A percentile compares a stretch with the other conserved stretches of the same genome.
Conservation (phyloP, 78 protist genomes). For the Cavenderia fasciculata region DNA sequence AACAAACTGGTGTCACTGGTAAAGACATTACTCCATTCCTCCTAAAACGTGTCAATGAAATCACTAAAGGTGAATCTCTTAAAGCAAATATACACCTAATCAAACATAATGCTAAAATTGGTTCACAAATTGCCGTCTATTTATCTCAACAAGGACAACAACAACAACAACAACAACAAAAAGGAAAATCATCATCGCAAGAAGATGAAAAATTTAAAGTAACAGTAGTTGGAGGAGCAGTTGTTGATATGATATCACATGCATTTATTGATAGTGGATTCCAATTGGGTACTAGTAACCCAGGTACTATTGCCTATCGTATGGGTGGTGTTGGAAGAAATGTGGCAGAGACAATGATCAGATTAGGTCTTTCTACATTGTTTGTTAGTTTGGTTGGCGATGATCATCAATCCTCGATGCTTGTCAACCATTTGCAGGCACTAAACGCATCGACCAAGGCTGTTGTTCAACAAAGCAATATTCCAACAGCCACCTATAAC, state of each 20-base stretch:
- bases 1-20: slow-evolving; percentile 43
- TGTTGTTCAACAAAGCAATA: not conserved
- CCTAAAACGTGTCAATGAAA: slow-evolving; percentile 76
- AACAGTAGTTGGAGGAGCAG: slow-evolving; percentile 66
- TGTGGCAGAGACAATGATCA: slow-evolving; percentile 26
- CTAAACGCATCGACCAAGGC: not conserved
- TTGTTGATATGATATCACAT: slow-evolving; percentile 36
- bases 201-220: not conserved
- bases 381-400: slow-evolving; percentile 71
- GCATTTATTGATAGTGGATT: slow-evolving; percentile 46
- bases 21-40: slow-evolving; percentile 95
- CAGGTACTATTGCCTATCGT: slow-evolving; percentile 14
- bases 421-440: slow-evolving; percentile 17
- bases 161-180: not conserved
- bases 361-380: slow-evolving; percentile 25
- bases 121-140: slow-evolving; percentile 85
- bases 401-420: slow-evolving; percentile 16
- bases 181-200: not conserved
- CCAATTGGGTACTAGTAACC: slow-evolving; percentile 18
- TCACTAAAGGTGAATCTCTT: slow-evolving; percentile 90
- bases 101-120: slow-evolving; percentile 92
- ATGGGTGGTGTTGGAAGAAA: slow-evolving; percentile 86
- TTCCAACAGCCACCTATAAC: slow-evolving; percentile 74
- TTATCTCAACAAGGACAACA: not conserved
- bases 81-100: slow-evolving; percentile 89